Conservation (phyloP, 148 eudicot genomes). For the Cornus suecica region DNA sequence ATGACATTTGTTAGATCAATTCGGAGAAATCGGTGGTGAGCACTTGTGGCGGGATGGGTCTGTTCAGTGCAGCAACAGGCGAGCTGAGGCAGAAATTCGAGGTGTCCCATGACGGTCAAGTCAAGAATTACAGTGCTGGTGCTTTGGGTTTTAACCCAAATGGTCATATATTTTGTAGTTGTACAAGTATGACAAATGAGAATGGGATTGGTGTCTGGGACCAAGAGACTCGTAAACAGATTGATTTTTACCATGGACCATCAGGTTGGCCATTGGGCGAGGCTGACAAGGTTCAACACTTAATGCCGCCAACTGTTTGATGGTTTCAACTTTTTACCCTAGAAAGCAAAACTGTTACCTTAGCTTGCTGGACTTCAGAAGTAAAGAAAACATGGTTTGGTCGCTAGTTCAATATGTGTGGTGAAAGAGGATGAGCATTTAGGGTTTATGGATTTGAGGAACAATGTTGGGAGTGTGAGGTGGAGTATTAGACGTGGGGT, state of each 20-base stretch:
- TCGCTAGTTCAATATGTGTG: conserved; percentile 57
- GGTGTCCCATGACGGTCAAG: conserved; percentile 56
- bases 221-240: conserved; percentile 63
- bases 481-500: conserved; percentile 79
- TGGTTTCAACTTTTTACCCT: conserved; percentile 79
- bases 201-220: conserved; percentile 93
- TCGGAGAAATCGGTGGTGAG: conserved; percentile 48
- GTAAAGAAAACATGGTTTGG: conserved; percentile 74
- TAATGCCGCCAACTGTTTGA: conserved; percentile 52
- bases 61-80: conserved; percentile 52
- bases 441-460: conserved; percentile 88
- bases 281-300: conserved; percentile 81
- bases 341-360: conserved; percentile 84
- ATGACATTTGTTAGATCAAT: conserved; percentile 70
- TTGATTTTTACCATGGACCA: conserved; percentile 83
- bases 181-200: conserved; percentile 83
- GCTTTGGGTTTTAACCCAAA: conserved; percentile 50
- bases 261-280: conserved; percentile 80
- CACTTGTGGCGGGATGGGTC: conserved; percentile 76
- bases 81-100: conserved; percentile 50
- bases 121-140: conserved; percentile 84
- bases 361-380: conserved; percentile 73
- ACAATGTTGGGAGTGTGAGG: conserved; percentile 45
- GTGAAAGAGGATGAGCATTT: conserved; percentile 87
- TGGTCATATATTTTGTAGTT: conserved; percentile 60